phyloP scores from a whole-genome alignment of 2,329 filamentous ascomycete species.

The Fusarium transvaalense region DNA sequence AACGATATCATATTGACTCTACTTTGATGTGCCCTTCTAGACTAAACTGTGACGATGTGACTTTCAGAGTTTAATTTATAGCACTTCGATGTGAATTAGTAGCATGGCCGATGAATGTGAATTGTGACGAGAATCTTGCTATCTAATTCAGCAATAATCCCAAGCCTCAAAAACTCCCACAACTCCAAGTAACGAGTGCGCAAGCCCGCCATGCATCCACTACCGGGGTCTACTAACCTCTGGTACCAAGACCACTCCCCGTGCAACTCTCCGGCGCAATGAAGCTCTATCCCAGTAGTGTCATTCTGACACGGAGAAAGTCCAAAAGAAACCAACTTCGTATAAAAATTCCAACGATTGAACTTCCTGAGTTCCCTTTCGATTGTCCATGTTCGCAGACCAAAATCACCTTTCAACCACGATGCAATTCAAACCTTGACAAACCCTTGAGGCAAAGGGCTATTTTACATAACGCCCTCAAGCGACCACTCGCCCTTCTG shows the following conservation, averaged over 20 bases:
- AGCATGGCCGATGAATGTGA: constrained; percentile 21
- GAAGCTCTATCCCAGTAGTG: constrained; percentile 47
- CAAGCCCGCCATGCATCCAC: constrained; percentile 47
- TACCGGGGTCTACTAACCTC: constrained; percentile 11
- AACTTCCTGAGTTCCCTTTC: constrained; percentile 2
- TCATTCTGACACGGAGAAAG: constrained; percentile 43
- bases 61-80: neutral
- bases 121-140: constrained; percentile 39
- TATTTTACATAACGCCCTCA: constrained; percentile 54
- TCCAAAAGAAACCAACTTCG: constrained; percentile 27
- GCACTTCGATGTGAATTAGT: neutral
- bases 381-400: constrained; percentile 2
- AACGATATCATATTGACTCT: constrained; percentile 42
- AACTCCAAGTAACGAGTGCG: constrained; percentile 49
- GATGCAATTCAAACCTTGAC: neutral
- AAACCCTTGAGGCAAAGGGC: neutral
- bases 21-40: neutral
- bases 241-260: constrained; percentile 12
- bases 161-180: constrained; percentile 44
- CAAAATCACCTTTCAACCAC: neutral
- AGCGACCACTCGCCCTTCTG: constrained; percentile 67
- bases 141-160: constrained; percentile 38
- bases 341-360: constrained; percentile 40
- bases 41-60: neutral
- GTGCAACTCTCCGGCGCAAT: constrained; percentile 37